Percentiles rank a stretch among this genome's conserved stretches.
Evolutionary conservation across 768 basidiomycete species (phyloP).

Genomic region (Boletus speciosus): DNA sequence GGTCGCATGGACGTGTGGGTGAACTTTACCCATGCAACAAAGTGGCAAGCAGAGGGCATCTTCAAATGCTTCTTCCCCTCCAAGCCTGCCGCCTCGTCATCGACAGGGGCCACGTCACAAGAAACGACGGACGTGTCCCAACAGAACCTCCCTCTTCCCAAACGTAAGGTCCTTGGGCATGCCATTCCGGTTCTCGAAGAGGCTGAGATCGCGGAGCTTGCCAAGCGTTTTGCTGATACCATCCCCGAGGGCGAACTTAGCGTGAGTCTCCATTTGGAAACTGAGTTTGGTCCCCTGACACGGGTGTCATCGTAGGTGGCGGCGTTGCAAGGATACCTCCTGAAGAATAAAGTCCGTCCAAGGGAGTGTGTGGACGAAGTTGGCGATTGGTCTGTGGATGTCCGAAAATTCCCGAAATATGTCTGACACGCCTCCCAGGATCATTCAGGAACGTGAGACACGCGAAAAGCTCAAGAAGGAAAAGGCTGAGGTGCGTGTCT

Average conservation of each 20-base stretch:
- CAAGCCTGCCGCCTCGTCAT: conserved; percentile 29
- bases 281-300: background rate
- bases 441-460: conserved; percentile 76
- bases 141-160: conserved; percentile 63
- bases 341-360: conserved; percentile 90
- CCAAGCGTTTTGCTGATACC: conserved; percentile 76
- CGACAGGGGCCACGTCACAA: conserved; percentile 11
- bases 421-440: conserved; percentile 31
- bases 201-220: conserved; percentile 70
- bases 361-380: conserved; percentile 81
- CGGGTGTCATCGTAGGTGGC: conserved; percentile 54
- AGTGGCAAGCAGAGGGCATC: conserved; percentile 90
- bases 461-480: conserved; percentile 84
- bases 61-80: conserved; percentile 94
- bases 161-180: conserved; percentile 57
- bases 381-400: conserved; percentile 53
- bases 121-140: conserved; percentile 49
- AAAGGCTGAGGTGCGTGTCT: conserved; percentile 48
- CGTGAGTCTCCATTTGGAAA: conserved; percentile 42
- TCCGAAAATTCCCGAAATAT: conserved; percentile 3
- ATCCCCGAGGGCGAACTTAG: conserved; percentile 88
- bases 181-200: conserved; percentile 69
- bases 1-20: conserved; percentile 94
- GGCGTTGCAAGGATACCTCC: conserved; percentile 77
- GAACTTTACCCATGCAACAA: conserved; percentile 86